Evolutionary conservation across 208 protist species (phyloP), one percentile per base, ranked within the genome.

Genomic region (Acanthamoeba lenticulata): DNA sequence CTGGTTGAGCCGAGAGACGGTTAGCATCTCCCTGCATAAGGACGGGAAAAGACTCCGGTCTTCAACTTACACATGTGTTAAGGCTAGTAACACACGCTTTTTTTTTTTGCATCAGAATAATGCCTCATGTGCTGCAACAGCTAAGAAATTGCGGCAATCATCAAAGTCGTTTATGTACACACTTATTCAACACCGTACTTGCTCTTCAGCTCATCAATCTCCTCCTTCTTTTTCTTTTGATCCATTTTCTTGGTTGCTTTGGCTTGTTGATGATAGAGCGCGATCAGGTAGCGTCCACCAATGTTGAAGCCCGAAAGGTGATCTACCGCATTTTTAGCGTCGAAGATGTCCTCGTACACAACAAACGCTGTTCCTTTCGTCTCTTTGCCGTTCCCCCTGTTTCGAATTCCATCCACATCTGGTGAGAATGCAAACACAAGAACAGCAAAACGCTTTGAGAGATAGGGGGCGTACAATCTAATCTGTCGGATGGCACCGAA

Each of bases 301-400:
- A 99, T 97, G 95, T 98, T 98, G 92, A 98, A 99, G 65, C 98
- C 98, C 11, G 95, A 97, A 40, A 99, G 88, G 93, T 98, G 95
- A 42, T 99, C 98, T 72, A 96, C 95, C 19, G 98, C 98, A 92
- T 97, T 98, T 94, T 98, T 99, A 7, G 98, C 98, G 91, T 98
- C 98, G 92, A 96, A 98, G 40, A 99, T 98, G 95, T 99, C 98
- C 42, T 99, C 98, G 83, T 98, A 99, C 21, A 99, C 98, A 17
- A 99, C 98, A 94, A 98, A 99, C 7, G 98, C 98, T 4, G 97
- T 98, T 27, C 98, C 98, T 29, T 92, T 94, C 17, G 98, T 99
- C 6, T 98, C 97, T 17, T 90, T 79, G 36, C 92, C 52, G 81
- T 95, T 98, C 11, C 98, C 98, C 5, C 96, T 97, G 95, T 49